Evolutionary conservation across 2,329 filamentous ascomycete genomes (phyloP), one percentile per base, ranked within the genome.

Genomic region (Furcasterigmium sp.): DNA sequence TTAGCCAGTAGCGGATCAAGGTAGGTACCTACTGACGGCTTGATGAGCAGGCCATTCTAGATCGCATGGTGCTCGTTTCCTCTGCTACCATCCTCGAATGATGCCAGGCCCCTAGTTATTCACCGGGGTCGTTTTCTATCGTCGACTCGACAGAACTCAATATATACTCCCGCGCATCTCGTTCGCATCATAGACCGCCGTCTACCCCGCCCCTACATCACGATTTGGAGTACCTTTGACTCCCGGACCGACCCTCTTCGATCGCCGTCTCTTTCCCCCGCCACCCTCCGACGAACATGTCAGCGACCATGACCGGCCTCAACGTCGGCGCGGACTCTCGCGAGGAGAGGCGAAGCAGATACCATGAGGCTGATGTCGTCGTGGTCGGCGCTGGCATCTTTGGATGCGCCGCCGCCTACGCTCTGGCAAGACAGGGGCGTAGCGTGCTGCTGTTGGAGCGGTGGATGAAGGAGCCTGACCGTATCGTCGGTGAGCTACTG

Each of bases 401-500:
- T 50, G 93, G 93, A 32, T 95, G 89, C 63, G 87, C 91, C 17
- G 73, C 90, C 18, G 91, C 93, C 15, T 86, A 84, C 50, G 82
- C 91, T 18, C 76, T 97, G 37, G 91, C 87, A 46, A 84, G 86
- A 55, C 93, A 97, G 68, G 91, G 90, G 42, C 82, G 93, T 50
- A 94, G 87, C 61, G 91, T 98, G 20, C 76, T 97, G 20, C 72
- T 98, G 41, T 79, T 98, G 40, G 93, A 98, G 70, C 80, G 80
- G 56, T 94, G 82, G 67, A 73, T 97, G 67, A 89, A 89, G 65
- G 85, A 97, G 70, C 93, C 93, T 17, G 86, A 97, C 68, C 83
- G 93, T 51, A 98, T 98, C 53, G 90, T 98, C 38, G 93, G 93
- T 55, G 93, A 98, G 69, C 70, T 98, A 51, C 71, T 98, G 55